Evolutionary conservation across 169 alveolate genomes (phyloP).

Genomic region (Prorocentrum cordatum): DNA sequence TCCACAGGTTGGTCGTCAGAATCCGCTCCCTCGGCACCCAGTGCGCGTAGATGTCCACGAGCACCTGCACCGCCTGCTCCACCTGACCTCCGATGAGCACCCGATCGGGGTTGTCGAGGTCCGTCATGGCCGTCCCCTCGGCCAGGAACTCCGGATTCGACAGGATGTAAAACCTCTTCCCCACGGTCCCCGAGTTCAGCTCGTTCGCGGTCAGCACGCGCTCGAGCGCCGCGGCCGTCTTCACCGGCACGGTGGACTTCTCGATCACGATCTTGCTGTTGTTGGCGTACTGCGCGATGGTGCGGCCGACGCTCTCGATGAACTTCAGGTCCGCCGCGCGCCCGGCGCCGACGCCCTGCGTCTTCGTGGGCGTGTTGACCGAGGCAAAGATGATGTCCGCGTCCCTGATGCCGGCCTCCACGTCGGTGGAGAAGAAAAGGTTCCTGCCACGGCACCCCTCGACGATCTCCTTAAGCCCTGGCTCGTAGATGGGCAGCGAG

Average conservation of each 20-base stretch:
- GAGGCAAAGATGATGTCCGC: constrained; percentile 84
- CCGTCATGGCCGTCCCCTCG: constrained; percentile 82
- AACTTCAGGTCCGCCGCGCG: constrained; percentile 75
- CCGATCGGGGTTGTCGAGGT: constrained; percentile 48
- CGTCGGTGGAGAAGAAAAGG: constrained; percentile 79
- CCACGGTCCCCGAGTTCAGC: background rate
- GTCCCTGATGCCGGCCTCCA: constrained; percentile 75
- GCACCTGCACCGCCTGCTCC: constrained; percentile 50
- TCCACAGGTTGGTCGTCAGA: constrained; percentile 77
- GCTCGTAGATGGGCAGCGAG: constrained; percentile 83
- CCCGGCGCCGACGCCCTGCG: constrained; percentile 74
- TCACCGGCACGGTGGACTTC: constrained; percentile 82
- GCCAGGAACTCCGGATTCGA: constrained; percentile 87
- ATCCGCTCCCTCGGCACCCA: constrained; percentile 76
- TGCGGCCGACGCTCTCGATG: constrained; percentile 76
- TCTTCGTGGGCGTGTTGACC: constrained; percentile 86
- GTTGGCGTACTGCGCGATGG: constrained; percentile 75
- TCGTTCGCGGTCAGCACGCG: constrained; percentile 57
- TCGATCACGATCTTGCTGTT: constrained; percentile 78
- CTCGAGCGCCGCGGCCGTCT: constrained; percentile 77
- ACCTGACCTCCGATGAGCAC: constrained; percentile 77
- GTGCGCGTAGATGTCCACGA: constrained; percentile 77
- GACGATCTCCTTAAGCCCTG: constrained; percentile 75
- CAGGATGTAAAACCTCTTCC: constrained; percentile 75
- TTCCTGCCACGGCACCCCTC: constrained; percentile 75